A percentile compares a stretch with the other conserved stretches of the same genome.
Evolutionary conservation across 164 flowering plant species (phyloP).

Genomic region (Cinnamomum micranthum): DNA sequence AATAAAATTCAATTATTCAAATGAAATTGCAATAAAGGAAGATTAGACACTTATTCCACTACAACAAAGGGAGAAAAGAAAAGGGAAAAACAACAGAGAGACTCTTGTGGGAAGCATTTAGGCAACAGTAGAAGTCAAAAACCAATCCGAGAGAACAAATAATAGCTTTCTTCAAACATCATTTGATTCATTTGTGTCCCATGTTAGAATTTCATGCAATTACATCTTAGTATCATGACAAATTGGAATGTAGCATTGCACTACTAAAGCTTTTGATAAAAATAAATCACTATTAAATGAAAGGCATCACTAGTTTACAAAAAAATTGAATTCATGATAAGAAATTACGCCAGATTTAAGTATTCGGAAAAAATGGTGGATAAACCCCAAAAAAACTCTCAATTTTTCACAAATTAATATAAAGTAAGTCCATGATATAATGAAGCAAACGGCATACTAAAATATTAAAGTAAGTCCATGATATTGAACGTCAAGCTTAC

Average conservation of each 20-base stretch:
- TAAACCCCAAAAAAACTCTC: neutral
- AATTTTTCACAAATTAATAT: too few relatives aligned
- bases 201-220: neutral
- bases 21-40: neutral
- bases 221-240: neutral
- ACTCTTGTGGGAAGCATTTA: neutral
- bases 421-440: neutral
- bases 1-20: too few relatives aligned
- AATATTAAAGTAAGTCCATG: too few relatives aligned
- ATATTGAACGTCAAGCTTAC: neutral
- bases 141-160: neutral
- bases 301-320: neutral
- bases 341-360: too few relatives aligned
- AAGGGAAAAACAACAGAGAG: neutral
- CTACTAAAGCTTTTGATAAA: neutral
- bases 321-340: neutral
- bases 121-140: neutral
- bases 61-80: neutral
- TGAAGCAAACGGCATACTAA: neutral
- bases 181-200: neutral
- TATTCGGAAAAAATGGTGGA: neutral
- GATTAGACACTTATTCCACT: too few relatives aligned
- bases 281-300: neutral
- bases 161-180: neutral
- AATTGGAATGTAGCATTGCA: neutral